Base-by-base conservation (phyloP, 805 yeast genomes). In the Cyberlindnera petersonii region DNA sequence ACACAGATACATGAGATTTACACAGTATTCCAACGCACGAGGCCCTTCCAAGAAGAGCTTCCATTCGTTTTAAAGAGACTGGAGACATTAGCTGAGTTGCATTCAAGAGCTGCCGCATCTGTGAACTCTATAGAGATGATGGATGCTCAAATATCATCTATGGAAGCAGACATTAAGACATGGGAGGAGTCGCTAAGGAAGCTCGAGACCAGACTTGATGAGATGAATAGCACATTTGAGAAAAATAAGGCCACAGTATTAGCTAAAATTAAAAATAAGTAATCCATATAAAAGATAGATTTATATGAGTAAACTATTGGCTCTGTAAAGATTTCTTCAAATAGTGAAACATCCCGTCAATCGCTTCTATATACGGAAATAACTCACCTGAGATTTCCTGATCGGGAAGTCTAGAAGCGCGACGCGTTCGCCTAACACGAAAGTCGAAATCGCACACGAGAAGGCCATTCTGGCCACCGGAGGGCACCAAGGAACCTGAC, bases 61-160 rank as follows among this genome's bases (percentile, higher is more conserved):
- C 66, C 65, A 1, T 44, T 43, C 4, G 31, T 61, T 2, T 34
- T 57, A 11, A 48, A 55, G 21, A 44, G 65, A 22, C 24, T 62
- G 14, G 51, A 52, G 33, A 43, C 59, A 0, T 28, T 61, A 17
- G 48, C 50, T 30, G 51, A 41, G 2, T 26, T 61, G 8, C 63
- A 59, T 33, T 26, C 47, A 7, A 40, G 44, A 2, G 24, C 54
- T 2, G 40, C 46, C 1, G 44, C 48, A 5, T 39, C 55, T 3
- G 44, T 49, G 15, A 44, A 41, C 4, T 32, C 52, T 2, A 47
- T 50, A 2, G 50, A 52, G 15, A 33, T 41, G 2, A 34, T 59
- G 26, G 57, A 58, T 28, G 15, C 27, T 4, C 40, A 37, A 4
- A 37, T 63, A 5, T 28, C 36, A 8, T 35, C 46, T 8, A 28